phyloP scores from a whole-genome alignment of 176 grass and related monocot species.

The Oryza rufipogon region DNA sequence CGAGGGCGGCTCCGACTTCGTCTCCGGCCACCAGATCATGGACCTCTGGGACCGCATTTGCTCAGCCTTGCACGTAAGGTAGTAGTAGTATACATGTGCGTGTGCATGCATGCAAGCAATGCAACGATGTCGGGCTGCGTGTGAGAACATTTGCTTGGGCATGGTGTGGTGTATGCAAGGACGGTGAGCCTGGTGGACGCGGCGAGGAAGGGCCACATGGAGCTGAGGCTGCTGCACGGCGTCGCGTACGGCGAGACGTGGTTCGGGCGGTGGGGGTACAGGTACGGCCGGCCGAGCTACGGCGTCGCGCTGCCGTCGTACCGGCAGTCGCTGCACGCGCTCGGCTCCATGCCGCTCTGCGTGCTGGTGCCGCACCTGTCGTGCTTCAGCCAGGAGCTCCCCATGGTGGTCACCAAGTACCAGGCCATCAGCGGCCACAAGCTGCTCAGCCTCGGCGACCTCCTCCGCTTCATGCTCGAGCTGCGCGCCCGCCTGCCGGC shows the following conservation, averaged over 20 bases:
- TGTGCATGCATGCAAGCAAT: not conserved
- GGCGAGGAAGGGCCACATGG: constrained; percentile 76
- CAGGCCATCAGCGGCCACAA: constrained; percentile 71
- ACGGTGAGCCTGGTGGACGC: constrained; percentile 72
- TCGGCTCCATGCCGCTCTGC: constrained; percentile 67
- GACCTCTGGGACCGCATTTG: constrained; percentile 91
- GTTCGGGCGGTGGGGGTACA: constrained; percentile 88
- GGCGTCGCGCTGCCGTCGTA: constrained; percentile 64
- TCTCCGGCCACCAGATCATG: constrained; percentile 85
- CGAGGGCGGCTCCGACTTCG: constrained; percentile 75
- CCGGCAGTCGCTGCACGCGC: constrained; percentile 66
- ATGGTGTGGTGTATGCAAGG: constrained; percentile 41
- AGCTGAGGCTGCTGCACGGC: constrained; percentile 74
- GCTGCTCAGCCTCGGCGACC: constrained; percentile 62
- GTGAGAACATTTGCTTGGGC: not conserved
- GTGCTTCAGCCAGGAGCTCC: constrained; percentile 62
- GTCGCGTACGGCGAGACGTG: constrained; percentile 80
- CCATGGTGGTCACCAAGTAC: constrained; percentile 70
- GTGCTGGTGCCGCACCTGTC: constrained; percentile 56
- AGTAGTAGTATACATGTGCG: constrained; percentile 45
- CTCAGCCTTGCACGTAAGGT: constrained; percentile 70
- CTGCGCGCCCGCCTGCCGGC: constrained; percentile 63
- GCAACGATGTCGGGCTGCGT: not conserved
- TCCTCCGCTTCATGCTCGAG: constrained; percentile 92
- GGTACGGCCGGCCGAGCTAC: constrained; percentile 68